phyloP scores from a whole-genome alignment of 306 rosid genomes.

The Pachyrhizus erosus region DNA sequence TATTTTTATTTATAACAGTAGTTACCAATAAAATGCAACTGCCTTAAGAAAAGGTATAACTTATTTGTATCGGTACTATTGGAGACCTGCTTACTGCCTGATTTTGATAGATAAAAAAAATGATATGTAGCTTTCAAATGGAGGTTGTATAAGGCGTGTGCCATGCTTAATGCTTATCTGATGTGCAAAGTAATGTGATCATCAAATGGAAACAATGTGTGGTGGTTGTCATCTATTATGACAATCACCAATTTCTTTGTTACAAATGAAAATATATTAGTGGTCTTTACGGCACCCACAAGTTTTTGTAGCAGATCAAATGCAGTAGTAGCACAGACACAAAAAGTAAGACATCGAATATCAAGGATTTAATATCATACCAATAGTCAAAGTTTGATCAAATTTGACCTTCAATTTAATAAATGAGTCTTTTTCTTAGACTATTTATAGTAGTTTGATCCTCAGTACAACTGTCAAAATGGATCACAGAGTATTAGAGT shows the following conservation, averaged over 20 bases:
- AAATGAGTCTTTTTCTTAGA: not conserved
- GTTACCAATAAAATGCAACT: not conserved
- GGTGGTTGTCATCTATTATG: constrained; percentile 58
- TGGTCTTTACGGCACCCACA: not conserved
- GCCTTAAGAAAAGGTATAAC: not conserved
- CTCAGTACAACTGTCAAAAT: no score
- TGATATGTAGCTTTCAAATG: constrained; percentile 18
- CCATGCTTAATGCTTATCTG: constrained; percentile 48
- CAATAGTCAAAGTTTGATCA: not conserved
- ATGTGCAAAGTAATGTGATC: constrained; percentile 54
- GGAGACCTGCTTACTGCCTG: not conserved
- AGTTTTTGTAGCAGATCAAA: not conserved
- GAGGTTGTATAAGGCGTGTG: constrained; percentile 44
- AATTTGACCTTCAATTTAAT: constrained; percentile 7
- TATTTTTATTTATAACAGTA: not conserved
- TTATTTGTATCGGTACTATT: constrained; percentile 7
- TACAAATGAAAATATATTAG: constrained; percentile 21
- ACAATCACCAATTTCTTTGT: constrained; percentile 41
- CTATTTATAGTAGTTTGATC: not conserved
- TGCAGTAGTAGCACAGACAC: not conserved
- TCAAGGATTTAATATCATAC: constrained; percentile 5
- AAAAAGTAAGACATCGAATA: not conserved
- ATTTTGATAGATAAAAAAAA: not conserved
- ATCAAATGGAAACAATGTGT: constrained; percentile 43
- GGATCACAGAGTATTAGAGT: no score